Base-by-base conservation (phyloP, 805 yeast genomes). In the Brettanomyces naardenensis region DNA sequence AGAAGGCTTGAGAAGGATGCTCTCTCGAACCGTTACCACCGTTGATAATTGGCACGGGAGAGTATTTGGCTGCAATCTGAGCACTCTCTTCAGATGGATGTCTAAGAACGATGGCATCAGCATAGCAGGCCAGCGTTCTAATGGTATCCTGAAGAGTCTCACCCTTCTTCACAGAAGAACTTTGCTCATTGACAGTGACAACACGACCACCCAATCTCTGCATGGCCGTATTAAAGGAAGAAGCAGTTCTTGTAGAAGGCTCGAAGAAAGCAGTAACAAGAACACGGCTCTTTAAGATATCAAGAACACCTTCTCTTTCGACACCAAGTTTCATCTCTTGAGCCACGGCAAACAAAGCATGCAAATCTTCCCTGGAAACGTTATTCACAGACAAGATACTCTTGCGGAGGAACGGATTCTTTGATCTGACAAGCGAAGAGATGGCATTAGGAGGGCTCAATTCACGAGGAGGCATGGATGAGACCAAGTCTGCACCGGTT, bases 221-320 rank as follows among this genome's bases (percentile, higher is more conserved):
- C 98, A 92, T 92, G 43, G 99, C 99, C 52, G 96, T 96, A 61
- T 92, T 95, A 60, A 94, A 94, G 1, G 97, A 92, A 18, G 97
- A 79, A 15, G 94, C 78, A 25, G 99, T 92, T 66, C 99, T 78
- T 28, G 99, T 94, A 5, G 96, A 87, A 50, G 99, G 98, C 69
- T 92, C 99, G 63, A 88, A 92, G 71, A 92, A 92, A 70, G 92
- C 80, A 9, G 97, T 94, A 34, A 96, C 86, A 54, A 92, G 71
- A 39, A 92, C 78, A 54, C 95, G 80, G 43, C 97, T 95, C 61
- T 80, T 76, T 67, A 92, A 75, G 44, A 92, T 64, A 61, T 90
- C 96, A 57, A 92, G 69, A 38, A 87, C 94, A 53, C 98, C 98
- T 55, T 80, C 83, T 67, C 97, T 83, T 68, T 90, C 97, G 43